Base-by-base conservation (phyloP, 2,329 filamentous ascomycete genomes). In the Cercospora citrullina region DNA sequence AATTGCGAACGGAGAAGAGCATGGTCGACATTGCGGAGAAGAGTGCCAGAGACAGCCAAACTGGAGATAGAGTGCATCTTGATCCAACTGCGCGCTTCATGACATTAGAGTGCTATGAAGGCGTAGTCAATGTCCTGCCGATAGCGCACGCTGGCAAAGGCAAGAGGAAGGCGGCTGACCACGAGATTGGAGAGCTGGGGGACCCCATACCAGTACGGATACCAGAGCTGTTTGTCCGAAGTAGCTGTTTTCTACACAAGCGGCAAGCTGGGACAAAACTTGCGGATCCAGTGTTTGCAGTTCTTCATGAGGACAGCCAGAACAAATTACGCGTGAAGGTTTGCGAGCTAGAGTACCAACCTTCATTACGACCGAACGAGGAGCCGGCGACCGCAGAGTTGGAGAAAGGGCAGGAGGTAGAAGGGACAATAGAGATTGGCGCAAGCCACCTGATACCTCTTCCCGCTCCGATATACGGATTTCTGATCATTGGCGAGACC, bases 11-110 rank as follows among this genome's bases (percentile, higher is more conserved):
- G 3, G 77, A 88, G 72, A 84, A 87, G 79, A 84, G 82, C 68
- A 87, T 85, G 77, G 82, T 87, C 53, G 86, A 90, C 73, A 81
- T 90, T 65, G 83, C 86, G 36, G 87, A 89, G 74, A 86, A 86
- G 74, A 85, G 85, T 9, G 84, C 87, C 31, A 80, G 92, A 63
- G 91, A 96, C 75, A 90, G 91, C 7, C 91, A 94, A 78, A 94
- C 91, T 68, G 90, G 91, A 72, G 92, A 96, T 79, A 86, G 91
- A 74, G 94, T 92, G 73, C 84, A 94, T 69, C 89, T 97, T 5
- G 94, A 98, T 77, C 93, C 93, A 0, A 90, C 89, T 0, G 89
- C 91, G 6, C 82, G 84, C 26, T 89, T 88, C 77, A 84, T 91
- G 83, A 87, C 87, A 3, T 76, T 91, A 70, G 88, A 91, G 75